These are phyloP conservation scores for Wickerhamomyces sp. DNA, from an alignment of 1,139 yeast genomes.

Conservation along the genomic window DNA sequence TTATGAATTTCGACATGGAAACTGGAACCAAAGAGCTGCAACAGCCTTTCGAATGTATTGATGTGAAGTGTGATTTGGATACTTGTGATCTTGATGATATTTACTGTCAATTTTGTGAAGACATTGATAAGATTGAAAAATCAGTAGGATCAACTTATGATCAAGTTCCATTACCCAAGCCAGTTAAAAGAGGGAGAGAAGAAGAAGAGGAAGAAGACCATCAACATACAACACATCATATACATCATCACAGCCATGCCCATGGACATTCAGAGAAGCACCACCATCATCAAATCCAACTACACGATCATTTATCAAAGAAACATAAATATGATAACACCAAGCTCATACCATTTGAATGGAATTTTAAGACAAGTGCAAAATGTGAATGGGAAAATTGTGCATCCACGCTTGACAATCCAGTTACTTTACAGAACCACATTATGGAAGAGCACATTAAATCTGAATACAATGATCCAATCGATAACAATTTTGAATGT, in stretches of 20 bases:
- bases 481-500: constrained; percentile 38
- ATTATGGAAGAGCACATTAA: constrained; percentile 50
- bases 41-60: constrained; percentile 20
- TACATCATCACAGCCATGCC: constrained; percentile 18
- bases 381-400: constrained; percentile 59
- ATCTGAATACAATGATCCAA: constrained; percentile 23
- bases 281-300: constrained; percentile 32
- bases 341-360: constrained; percentile 28
- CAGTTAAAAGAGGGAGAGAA: constrained; percentile 9
- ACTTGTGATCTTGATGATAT: constrained; percentile 23
- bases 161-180: neutral
- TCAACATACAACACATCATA: constrained; percentile 6
- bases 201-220: constrained; percentile 6
- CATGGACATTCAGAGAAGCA: constrained; percentile 24
- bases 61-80: constrained; percentile 22
- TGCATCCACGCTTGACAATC: constrained; percentile 31
- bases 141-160: neutral
- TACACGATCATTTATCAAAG: constrained; percentile 27
- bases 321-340: constrained; percentile 16
- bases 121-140: constrained; percentile 6
- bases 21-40: neutral
- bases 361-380: constrained; percentile 28
- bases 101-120: constrained; percentile 21
- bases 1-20: too few relatives aligned
- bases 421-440: constrained; percentile 50